Evolutionary conservation across 1,284 basidiomycete genomes (phyloP).

Genomic region (Leccinum subspadiceum): DNA sequence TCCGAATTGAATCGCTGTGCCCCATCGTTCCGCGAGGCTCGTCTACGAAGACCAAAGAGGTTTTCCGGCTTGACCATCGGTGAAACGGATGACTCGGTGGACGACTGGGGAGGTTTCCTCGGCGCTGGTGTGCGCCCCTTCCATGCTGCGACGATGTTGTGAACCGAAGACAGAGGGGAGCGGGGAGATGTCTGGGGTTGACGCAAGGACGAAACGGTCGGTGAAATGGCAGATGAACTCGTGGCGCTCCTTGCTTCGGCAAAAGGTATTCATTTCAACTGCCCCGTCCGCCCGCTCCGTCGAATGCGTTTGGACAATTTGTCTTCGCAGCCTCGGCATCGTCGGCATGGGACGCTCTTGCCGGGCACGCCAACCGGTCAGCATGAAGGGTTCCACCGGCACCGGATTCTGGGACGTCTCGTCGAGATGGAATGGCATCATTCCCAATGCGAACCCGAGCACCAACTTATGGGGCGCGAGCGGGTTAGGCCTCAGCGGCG

Average conservation of each 20-base stretch:
- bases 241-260: conserved; percentile 27
- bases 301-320: no score
- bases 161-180: conserved; percentile 68
- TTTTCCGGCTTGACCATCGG: conserved; percentile 38
- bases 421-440: no score
- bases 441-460: no score
- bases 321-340: no score
- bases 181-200: conserved; percentile 56
- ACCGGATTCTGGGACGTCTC: no score
- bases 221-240: conserved; percentile 22
- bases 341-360: no score
- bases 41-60: conserved; percentile 61
- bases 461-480: no score
- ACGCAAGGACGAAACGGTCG: conserved; percentile 39
- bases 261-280: conserved; percentile 58
- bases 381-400: no score
- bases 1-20: conserved; percentile 14
- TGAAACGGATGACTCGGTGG: conserved; percentile 27
- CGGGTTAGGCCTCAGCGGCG: no score
- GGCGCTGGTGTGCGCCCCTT: conserved; percentile 59
- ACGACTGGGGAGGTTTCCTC: conserved; percentile 24
- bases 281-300: conserved; percentile 20
- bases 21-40: conserved; percentile 47
- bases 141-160: conserved; percentile 80
- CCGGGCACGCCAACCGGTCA: no score